Evolutionary conservation across 148 eudicot genomes (phyloP).

Genomic region (Nepenthes gracilis): DNA sequence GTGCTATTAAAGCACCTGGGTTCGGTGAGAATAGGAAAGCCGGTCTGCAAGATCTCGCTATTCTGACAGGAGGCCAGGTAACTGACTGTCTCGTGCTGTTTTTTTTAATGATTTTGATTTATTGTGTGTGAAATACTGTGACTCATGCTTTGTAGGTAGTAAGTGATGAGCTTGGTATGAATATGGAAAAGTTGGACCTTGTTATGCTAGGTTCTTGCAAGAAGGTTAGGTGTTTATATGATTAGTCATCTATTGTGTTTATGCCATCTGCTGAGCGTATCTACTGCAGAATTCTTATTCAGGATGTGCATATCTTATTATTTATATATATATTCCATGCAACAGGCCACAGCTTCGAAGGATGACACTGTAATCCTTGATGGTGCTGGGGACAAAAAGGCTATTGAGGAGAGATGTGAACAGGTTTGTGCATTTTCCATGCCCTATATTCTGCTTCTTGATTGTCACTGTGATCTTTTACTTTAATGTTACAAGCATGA

Average conservation of each 20-base stretch:
- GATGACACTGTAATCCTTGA: constrained; percentile 91
- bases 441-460: background rate
- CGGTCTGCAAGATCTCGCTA: constrained; percentile 75
- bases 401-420: constrained; percentile 90
- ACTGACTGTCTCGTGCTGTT: background rate
- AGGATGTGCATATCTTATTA: background rate
- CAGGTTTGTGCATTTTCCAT: constrained; percentile 36
- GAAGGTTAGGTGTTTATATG: constrained; percentile 30
- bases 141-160: constrained; percentile 34
- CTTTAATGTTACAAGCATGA: background rate
- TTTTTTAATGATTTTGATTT: background rate
- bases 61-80: constrained; percentile 78
- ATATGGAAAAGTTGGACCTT: constrained; percentile 57
- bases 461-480: background rate
- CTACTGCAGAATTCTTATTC: background rate
- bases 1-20: constrained; percentile 95
- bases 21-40: constrained; percentile 91
- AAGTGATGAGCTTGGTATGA: constrained; percentile 92
- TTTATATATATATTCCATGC: background rate
- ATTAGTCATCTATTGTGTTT: background rate
- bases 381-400: constrained; percentile 83
- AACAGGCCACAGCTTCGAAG: constrained; percentile 73
- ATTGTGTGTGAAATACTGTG: background rate
- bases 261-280: constrained; percentile 15
- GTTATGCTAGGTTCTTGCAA: constrained; percentile 86